Percentiles rank a stretch among this genome's conserved stretches.
Evolutionary conservation across 1,284 basidiomycete genomes (phyloP).

Genomic region (Boletus smithii): DNA sequence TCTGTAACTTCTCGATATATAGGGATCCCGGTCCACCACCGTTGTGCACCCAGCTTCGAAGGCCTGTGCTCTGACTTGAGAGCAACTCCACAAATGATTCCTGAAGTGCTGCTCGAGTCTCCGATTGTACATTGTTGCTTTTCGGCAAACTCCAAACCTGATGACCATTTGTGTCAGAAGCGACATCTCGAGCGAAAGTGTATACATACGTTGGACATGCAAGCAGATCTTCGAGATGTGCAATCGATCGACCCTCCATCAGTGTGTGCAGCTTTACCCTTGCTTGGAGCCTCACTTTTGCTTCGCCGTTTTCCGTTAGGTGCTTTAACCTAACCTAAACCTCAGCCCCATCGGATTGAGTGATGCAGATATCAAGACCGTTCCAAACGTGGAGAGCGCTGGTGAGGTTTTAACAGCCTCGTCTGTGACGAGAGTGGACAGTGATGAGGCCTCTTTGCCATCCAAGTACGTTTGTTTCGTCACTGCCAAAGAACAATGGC

Average conservation of each 20-base stretch:
- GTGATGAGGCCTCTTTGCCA: background rate
- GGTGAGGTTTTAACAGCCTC: constrained; percentile 15
- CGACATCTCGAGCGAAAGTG: background rate
- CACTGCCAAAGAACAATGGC: background rate
- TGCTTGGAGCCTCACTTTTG: no score
- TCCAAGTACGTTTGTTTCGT: constrained; percentile 9
- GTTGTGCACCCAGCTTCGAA: background rate
- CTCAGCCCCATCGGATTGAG: constrained; percentile 19
- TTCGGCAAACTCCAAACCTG: constrained; percentile 9
- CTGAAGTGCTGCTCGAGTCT: background rate
- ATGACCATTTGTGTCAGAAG: background rate
- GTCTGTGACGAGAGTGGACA: constrained; percentile 13
- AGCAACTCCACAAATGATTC: background rate
- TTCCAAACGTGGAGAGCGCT: constrained; percentile 7
- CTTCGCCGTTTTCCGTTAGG: no score
- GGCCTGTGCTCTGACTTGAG: background rate
- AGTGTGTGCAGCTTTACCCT: background rate
- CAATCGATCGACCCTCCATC: background rate
- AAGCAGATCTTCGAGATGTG: constrained; percentile 1
- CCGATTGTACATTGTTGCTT: background rate
- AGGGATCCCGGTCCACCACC: background rate
- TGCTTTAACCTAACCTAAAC: no score
- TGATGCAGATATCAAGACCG: constrained; percentile 16
- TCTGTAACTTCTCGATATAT: background rate
- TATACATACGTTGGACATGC: constrained; percentile 9